Base-by-base conservation (phyloP, 2,329 filamentous ascomycete genomes). In the Aspergillus tanneri region DNA sequence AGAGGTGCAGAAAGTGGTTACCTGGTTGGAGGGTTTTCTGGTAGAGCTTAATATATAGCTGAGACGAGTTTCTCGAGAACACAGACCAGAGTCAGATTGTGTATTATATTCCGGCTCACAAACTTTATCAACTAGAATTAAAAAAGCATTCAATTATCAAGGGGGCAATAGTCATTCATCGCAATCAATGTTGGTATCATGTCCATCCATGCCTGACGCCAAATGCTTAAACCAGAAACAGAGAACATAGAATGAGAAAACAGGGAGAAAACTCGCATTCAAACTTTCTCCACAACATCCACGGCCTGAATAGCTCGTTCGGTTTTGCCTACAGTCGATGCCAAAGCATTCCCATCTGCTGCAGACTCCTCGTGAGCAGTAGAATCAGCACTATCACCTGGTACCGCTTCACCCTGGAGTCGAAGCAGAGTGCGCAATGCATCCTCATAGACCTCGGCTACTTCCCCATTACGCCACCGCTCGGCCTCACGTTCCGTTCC, bases 231-330 rank as follows among this genome's bases (percentile, higher is more conserved):
- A 57, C 52, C 2, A 30, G 24, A 30, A 44, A 34, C 40, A 28
- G 42, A 14, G 52, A 37, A n/a, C 12, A 37, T 41, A 39, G 52
- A 23, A 36, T 30, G 25, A 40, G 50, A 49, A n/a, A 42, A 48
- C 43, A 34, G 23, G 36, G 41, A 43, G 19, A 25, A 23, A 24
- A 23, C n/a, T n/a, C n/a, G n/a, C n/a, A n/a, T n/a, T 71, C 58
- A 75, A 57, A 72, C 70, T 52, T 66, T 67, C 57, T 77, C 72
- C 48, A 76, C 70, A n/a, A 76, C 72, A 43, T 76, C 74, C 19
- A 66, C 72, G 28, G 71, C 72, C 41, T 64, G 65, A 18, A 62
- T 66, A 25, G 74, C 74, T 46, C 74, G 64, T 54, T 77, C 73
- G 14, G 71, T 68, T 56, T 71, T 75, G 16, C 73, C 74, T 21